A percentile compares a stretch with the other conserved stretches of the same genome.
phyloP scores from a whole-genome alignment of 257 asterid species.

The Craterostigma plantagineum region DNA sequence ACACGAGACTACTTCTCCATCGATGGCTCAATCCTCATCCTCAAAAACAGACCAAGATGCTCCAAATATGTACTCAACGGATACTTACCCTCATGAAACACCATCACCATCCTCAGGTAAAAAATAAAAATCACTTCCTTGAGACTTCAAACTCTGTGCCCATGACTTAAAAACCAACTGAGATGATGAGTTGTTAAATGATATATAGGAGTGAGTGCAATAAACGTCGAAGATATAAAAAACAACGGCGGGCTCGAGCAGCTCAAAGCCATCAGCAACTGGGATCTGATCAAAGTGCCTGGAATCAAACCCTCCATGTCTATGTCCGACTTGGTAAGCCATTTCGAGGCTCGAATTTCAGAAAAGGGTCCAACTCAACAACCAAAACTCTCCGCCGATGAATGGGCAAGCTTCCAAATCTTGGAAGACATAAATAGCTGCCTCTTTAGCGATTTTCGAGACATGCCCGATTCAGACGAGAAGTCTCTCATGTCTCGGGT shows the following conservation, averaged over 20 bases:
- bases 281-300: conserved; percentile 68
- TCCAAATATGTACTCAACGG: no score
- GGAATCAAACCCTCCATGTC: conserved; percentile 73
- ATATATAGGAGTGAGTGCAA: conserved; percentile 2
- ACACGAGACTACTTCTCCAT: conserved; percentile 54
- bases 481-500: conserved; percentile 73
- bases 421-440: conserved; percentile 46
- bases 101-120: conserved; percentile 89
- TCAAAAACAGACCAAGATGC: no score
- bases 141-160: no score
- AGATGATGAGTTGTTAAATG: background rate
- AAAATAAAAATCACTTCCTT: background rate
- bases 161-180: no score
- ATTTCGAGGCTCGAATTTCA: conserved; percentile 59
- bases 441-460: conserved; percentile 50
- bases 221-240: conserved; percentile 29
- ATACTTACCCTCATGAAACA: conserved; percentile 36
- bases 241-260: no score
- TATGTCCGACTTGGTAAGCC: conserved; percentile 72
- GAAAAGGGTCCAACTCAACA: conserved; percentile 43
- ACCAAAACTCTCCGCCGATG: conserved; percentile 48
- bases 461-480: conserved; percentile 47
- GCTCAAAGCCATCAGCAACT: conserved; percentile 41
- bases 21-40: conserved; percentile 56
- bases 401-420: conserved; percentile 50